Conservation (phyloP, 352 stramenopile species). For the Phytophthora pini region DNA sequence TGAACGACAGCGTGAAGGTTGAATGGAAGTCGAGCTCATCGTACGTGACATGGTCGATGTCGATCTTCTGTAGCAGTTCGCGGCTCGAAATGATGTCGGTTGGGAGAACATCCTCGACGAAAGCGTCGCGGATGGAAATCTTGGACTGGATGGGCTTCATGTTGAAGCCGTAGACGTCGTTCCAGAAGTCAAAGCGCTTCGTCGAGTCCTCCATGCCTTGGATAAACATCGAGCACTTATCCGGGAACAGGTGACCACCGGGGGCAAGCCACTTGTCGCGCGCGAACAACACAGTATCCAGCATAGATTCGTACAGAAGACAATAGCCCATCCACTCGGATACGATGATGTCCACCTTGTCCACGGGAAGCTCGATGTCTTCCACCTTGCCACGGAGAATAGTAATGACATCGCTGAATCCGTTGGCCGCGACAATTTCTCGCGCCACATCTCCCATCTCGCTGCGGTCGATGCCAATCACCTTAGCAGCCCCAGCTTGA, state of each 20-base stretch:
- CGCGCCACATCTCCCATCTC: slow-evolving; percentile 95
- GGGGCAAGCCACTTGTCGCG: slow-evolving; percentile 96
- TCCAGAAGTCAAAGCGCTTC: slow-evolving; percentile 92
- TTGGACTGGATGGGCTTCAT: slow-evolving; percentile 97
- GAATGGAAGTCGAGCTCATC: slow-evolving; percentile 95
- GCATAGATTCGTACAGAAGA: slow-evolving; percentile 98
- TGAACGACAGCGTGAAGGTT: slow-evolving; percentile 89
- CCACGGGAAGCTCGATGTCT: slow-evolving; percentile 93
- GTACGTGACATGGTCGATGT: slow-evolving; percentile 91
- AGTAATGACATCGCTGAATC: slow-evolving; percentile 90
- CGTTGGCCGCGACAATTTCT: slow-evolving; percentile 96
- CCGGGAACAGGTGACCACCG: slow-evolving; percentile 96
- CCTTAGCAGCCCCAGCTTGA: slow-evolving; percentile 88
- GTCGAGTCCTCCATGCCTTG: slow-evolving; percentile 76
- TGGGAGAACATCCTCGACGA: slow-evolving; percentile 95
- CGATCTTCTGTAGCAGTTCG: slow-evolving; percentile 86
- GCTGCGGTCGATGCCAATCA: slow-evolving; percentile 96
- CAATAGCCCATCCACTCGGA: slow-evolving; percentile 99
- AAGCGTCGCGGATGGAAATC: slow-evolving; percentile 95
- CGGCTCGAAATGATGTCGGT: slow-evolving; percentile 90
- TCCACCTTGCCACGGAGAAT: slow-evolving; percentile 96
- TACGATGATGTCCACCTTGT: slow-evolving; percentile 97
- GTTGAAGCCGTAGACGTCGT: slow-evolving; percentile 99
- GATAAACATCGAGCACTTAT: slow-evolving; percentile 97
- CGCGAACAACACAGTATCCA: slow-evolving; percentile 96